Conservation (phyloP, 83 land plant genomes). For the Isoetes engelmannii region DNA sequence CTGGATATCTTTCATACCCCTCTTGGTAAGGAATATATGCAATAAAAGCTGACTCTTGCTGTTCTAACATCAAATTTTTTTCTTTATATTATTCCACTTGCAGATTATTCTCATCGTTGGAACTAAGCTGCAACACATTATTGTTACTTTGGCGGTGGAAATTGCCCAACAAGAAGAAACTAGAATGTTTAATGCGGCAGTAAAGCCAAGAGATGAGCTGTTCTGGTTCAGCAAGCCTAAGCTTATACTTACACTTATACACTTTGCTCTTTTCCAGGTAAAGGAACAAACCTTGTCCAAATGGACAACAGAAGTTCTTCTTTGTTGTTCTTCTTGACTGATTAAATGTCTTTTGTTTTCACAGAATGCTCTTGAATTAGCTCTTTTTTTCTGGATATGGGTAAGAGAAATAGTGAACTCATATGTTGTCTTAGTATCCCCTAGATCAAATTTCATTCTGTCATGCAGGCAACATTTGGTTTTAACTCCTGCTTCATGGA, state of each 20-base stretch:
- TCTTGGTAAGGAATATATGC: background rate
- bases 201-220: slow-evolving; percentile 23
- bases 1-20: slow-evolving; percentile 2
- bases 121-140: slow-evolving; percentile 30
- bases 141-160: slow-evolving; percentile 17
- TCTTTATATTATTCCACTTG: background rate
- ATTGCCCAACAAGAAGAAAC: slow-evolving; percentile 14
- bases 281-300: too few relatives aligned
- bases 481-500: slow-evolving; percentile 44
- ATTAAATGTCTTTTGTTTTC: background rate
- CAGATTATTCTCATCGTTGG: slow-evolving; percentile 25
- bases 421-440: background rate
- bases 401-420: background rate
- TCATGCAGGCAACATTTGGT: slow-evolving; percentile 30
- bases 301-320: too few relatives aligned
- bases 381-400: slow-evolving; percentile 9
- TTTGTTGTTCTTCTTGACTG: too few relatives aligned
- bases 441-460: background rate
- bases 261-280: slow-evolving; percentile 33
- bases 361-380: slow-evolving; percentile 6
- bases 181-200: background rate
- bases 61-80: background rate
- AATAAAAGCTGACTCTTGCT: background rate
- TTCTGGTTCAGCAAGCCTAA: slow-evolving; percentile 28
- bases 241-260: slow-evolving; percentile 22